Conservation (phyloP, 345 rosid genomes). For the Citrus inodora region DNA sequence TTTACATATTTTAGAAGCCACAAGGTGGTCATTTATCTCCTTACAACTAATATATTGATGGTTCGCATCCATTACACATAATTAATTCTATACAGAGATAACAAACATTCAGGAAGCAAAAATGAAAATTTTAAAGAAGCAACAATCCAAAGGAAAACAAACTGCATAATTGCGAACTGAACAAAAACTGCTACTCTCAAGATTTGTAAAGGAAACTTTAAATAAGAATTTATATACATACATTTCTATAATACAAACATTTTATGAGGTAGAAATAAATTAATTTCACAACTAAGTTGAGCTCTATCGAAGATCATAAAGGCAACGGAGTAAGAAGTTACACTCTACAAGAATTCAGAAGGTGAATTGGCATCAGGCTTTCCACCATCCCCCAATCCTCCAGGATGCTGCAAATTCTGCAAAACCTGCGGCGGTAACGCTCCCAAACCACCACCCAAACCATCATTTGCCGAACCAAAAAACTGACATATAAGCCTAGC, state of each 20-base stretch:
- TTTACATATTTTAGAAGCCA: not conserved
- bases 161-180: not conserved
- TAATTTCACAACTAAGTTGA: not conserved
- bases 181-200: not conserved
- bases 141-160: not conserved
- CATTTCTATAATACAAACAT: not conserved
- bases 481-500: slow-evolving; percentile 63
- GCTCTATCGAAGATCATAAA: not conserved
- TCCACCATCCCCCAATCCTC: slow-evolving; percentile 45
- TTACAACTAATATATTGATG: not conserved
- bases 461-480: slow-evolving; percentile 54
- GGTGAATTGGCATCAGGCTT: slow-evolving; percentile 72
- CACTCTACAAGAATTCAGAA: slow-evolving; percentile 55
- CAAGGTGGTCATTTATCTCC: not conserved
- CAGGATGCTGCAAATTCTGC: slow-evolving; percentile 68
- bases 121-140: not conserved
- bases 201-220: not conserved
- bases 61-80: not conserved
- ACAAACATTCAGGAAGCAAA: not conserved
- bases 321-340: not conserved
- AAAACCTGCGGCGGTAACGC: slow-evolving; percentile 59
- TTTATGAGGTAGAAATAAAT: not conserved
- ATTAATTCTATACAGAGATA: not conserved
- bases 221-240: not conserved
- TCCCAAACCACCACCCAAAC: slow-evolving; percentile 47